A percentile compares a stretch with the other conserved stretches of the same genome.
These are phyloP conservation scores for Fusarium praegraminearum DNA, from an alignment of 2,329 filamentous ascomycete species.

Conservation along the genomic window DNA sequence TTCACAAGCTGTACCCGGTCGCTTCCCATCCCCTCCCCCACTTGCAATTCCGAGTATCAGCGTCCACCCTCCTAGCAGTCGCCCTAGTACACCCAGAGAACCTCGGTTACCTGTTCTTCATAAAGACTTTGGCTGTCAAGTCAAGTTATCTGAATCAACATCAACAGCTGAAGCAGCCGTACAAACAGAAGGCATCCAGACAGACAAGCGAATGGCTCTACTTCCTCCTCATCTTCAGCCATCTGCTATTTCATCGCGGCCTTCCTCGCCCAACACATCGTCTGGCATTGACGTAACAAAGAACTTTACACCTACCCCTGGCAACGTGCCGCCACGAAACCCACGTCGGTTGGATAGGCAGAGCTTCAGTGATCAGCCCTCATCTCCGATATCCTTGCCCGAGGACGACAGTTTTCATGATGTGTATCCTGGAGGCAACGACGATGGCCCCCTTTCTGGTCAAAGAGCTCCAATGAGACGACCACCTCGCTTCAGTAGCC, in stretches of 20 bases:
- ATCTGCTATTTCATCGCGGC: conserved; percentile 75
- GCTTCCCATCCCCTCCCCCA: too few species aligned
- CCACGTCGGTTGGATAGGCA: conserved; percentile 66
- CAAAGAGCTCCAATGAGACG: conserved; percentile 72
- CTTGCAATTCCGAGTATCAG: too few species aligned
- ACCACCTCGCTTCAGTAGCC: conserved; percentile 81
- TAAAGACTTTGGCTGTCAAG: conserved; percentile 87
- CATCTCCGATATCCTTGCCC: conserved; percentile 58
- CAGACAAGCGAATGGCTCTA: conserved; percentile 80
- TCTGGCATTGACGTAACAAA: conserved; percentile 50
- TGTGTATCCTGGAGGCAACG: conserved; percentile 82
- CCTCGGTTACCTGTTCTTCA: conserved; percentile 82
- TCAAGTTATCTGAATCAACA: conserved; percentile 55
- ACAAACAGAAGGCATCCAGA: conserved; percentile 92
- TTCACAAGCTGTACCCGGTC: too few species aligned
- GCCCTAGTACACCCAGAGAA: conserved; percentile 81
- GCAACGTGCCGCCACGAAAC: conserved; percentile 68
- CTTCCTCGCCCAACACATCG: conserved; percentile 64
- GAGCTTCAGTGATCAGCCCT: conserved; percentile 62
- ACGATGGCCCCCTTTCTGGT: conserved; percentile 77
- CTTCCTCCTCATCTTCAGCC: conserved; percentile 84
- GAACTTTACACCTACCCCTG: conserved; percentile 65
- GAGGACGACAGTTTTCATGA: conserved; percentile 64
- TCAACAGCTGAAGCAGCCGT: conserved; percentile 58
- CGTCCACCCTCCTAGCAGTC: conserved; percentile 76